Conservation (phyloP, 495 filamentous ascomycete species). For the Penicillium verhagenii region DNA sequence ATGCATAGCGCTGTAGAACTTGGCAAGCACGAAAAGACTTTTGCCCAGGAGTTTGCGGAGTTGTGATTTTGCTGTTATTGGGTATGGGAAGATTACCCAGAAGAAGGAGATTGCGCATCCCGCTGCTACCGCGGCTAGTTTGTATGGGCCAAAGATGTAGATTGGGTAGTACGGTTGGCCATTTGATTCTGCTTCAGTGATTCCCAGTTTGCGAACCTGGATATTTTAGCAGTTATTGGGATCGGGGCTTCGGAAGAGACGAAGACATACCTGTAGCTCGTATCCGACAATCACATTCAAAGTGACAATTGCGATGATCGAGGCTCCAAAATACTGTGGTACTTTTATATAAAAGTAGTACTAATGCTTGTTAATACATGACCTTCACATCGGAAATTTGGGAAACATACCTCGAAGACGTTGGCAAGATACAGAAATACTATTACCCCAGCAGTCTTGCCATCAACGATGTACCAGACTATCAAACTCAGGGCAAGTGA, state of each 20-base stretch:
- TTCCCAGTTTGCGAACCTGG: slow-evolving; percentile 61
- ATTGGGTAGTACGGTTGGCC: slow-evolving; percentile 70
- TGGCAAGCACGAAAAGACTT: slow-evolving; percentile 68
- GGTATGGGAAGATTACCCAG: slow-evolving; percentile 77
- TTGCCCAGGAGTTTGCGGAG: slow-evolving; percentile 63
- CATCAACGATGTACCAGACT: slow-evolving; percentile 75
- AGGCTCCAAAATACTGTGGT: slow-evolving; percentile 57
- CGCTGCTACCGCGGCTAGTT: slow-evolving; percentile 65
- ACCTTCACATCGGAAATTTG: neutral
- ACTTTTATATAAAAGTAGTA: slow-evolving; percentile 67
- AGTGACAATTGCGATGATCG: slow-evolving; percentile 65
- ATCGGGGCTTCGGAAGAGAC: neutral
- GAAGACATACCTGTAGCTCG: slow-evolving; percentile 59
- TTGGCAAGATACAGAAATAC: slow-evolving; percentile 67
- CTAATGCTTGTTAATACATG: slow-evolving; percentile 10
- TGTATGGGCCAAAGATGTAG: slow-evolving; percentile 66
- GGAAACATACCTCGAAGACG: slow-evolving; percentile 51
- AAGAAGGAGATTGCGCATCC: slow-evolving; percentile 72
- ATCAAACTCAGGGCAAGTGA: slow-evolving; percentile 60
- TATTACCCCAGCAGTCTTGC: slow-evolving; percentile 59
- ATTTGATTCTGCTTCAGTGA: slow-evolving; percentile 51
- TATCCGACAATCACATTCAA: slow-evolving; percentile 70
- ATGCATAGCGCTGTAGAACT: slow-evolving; percentile 68
- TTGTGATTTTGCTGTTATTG: slow-evolving; percentile 65
- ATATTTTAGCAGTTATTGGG: slow-evolving; percentile 9